Base-by-base conservation (phyloP, 2,329 filamentous ascomycete genomes). In the Parafenestella ontariensis region DNA sequence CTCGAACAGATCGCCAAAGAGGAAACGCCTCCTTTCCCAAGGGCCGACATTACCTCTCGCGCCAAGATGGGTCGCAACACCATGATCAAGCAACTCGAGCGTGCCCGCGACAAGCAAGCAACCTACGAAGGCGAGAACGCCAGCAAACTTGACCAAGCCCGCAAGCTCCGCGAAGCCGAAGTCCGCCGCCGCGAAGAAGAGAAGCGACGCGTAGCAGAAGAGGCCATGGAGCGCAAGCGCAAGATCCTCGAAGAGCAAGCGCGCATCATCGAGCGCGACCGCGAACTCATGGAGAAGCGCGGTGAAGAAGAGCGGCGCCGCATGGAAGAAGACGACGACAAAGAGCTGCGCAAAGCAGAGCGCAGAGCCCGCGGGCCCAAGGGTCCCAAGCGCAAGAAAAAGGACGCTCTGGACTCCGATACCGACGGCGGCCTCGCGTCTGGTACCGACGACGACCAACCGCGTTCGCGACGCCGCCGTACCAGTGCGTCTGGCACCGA, bases 11-110 rank as follows among this genome's bases (percentile, higher is more conserved):
- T 89, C 47, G 85, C 87, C 1, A 82, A 83, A 61, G 79, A 80
- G 31, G 86, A 87, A 51, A 83, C 83, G 56, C 86, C 95, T 3
- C 96, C 95, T 0, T 99, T 97, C 76, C 95, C 94, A 6, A 89
- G 91, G 66, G 85, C 89, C 56, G 92, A 97, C 65, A 86, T 99
- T 31, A 94, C 98, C 75, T 91, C 96, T 77, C 92, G 96, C 71
- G 94, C 95, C 39, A 96, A 91, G 81, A 99, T 99, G 95, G 93
- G 92, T 61, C 88, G 90, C 56, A 96, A 97, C 74, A 99, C 96
- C 1, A 91, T 96, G 79, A 89, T 91, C 61, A 92, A 91, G 68
- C 94, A 99, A 75, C 85, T 99, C 11, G 91, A 96, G 69, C 88
- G 92, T 67, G 89, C 91, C 4, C 86, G 94, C 43, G 88, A 91